Evolutionary conservation across 2,329 filamentous ascomycete species (phyloP), one percentile per base, ranked within the genome.

Genomic region (Penicillium sp.): DNA sequence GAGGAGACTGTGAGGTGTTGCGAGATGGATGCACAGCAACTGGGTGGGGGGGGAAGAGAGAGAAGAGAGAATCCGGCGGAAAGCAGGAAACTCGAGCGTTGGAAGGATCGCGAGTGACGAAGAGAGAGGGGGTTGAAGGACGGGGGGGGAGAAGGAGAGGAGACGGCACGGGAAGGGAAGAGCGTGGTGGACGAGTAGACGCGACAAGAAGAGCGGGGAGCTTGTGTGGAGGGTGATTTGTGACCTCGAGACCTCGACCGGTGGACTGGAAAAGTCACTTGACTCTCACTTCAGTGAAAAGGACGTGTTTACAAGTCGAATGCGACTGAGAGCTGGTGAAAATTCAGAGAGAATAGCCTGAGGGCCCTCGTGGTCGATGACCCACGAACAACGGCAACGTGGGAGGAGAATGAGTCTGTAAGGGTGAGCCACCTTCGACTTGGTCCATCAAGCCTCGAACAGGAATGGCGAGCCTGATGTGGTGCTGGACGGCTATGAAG

Each of bases 91-190:
- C 29, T 7, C 11, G 29, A 32, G 11, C 8, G 29, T 32, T 32
- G 7, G 29, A 12, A 35, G 4, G 29, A 41, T 41, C 40, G 40
- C 29, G 48, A 54, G 49, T 42, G 46, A 46, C 48, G 45, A 51
- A 47, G 44, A 46, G 49, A 47, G 47, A 45, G 45, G 39, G 39
- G 13, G 47, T 44, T 47, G 47, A 54, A 55, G 55, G 55, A 55
- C 53, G 53, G 57, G 54, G 5, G 43, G 46, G 48, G 54, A 53
- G 51, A 53, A 55, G 55, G 55, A 56, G 57, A 55, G 55, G 56
- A 55, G 29, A 11, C 29, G 29, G 29, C 45, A 47, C 12, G n/a
- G 35, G 9, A 18, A 18, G 18, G 18, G 18, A 18, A 18, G 18
- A 18, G 18, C 18, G 18, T 3, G 18, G 18, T 18, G 18, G 18